Conservation (phyloP, 768 basidiomycete species). For the Suillus subalutaceus region DNA sequence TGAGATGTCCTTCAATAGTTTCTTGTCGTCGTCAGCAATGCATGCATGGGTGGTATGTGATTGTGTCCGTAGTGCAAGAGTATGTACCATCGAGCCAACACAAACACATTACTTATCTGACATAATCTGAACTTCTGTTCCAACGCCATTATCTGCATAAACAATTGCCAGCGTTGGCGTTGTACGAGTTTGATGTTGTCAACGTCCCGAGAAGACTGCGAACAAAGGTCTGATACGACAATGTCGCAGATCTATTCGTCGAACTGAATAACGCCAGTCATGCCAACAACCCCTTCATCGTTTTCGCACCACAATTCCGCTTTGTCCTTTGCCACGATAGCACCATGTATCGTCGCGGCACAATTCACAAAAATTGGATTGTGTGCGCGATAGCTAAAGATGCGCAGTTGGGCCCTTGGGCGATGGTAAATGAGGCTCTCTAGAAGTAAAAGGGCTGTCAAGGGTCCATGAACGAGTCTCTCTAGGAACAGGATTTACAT, state of each 20-base stretch:
- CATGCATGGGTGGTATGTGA: not conserved
- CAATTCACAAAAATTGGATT: slow-evolving; percentile 63
- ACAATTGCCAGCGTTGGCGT: no score
- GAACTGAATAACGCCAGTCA: slow-evolving; percentile 54
- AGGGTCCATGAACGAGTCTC: slow-evolving; percentile 82
- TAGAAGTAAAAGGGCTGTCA: slow-evolving; percentile 79
- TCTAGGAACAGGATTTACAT: slow-evolving; percentile 42
- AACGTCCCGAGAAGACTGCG: not conserved
- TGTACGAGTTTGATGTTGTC: not conserved
- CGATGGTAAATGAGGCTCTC: slow-evolving; percentile 58
- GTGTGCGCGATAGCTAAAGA: slow-evolving; percentile 71
- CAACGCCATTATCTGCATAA: not conserved
- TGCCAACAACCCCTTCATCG: slow-evolving; percentile 62
- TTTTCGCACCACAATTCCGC: slow-evolving; percentile 62
- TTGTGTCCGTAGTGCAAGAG: not conserved
- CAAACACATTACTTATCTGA: not conserved
- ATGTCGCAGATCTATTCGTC: not conserved
- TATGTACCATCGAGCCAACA: not conserved
- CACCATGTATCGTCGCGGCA: slow-evolving; percentile 49
- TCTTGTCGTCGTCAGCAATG: not conserved
- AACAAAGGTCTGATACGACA: not conserved
- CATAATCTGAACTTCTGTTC: not conserved
- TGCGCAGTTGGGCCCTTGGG: slow-evolving; percentile 46
- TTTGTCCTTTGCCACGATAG: slow-evolving; percentile 40
- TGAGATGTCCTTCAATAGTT: not conserved